phyloP scores from a whole-genome alignment of 441 rosid genomes.

The Daphne laureola region DNA sequence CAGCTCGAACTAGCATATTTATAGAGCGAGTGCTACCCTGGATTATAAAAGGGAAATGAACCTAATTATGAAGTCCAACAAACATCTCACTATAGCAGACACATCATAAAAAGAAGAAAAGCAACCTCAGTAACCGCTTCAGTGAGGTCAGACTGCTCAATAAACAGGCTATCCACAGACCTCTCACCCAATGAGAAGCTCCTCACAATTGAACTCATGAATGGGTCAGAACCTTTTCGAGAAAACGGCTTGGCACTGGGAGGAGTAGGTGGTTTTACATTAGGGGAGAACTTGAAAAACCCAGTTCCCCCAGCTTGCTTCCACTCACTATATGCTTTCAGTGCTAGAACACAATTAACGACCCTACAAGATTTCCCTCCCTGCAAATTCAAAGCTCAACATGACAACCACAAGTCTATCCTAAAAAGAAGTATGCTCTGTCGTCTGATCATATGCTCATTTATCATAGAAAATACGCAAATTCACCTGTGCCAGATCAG shows the following conservation, averaged over 20 bases:
- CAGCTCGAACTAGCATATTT: slow-evolving; percentile 47
- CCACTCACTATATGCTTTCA: slow-evolving; percentile 58
- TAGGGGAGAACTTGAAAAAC: slow-evolving; percentile 40
- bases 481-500: slow-evolving; percentile 59
- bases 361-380: slow-evolving; percentile 58
- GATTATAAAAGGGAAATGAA: slow-evolving; percentile 12
- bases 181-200: slow-evolving; percentile 26
- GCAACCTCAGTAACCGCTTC: slow-evolving; percentile 36
- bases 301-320: slow-evolving; percentile 47
- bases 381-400: slow-evolving; percentile 19
- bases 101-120: slow-evolving; percentile 4
- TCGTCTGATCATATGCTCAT: not conserved
- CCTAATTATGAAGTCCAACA: slow-evolving; percentile 3
- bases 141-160: slow-evolving; percentile 30
- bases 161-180: slow-evolving; percentile 21
- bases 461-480: not conserved
- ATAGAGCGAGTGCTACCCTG: slow-evolving; percentile 56
- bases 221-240: slow-evolving; percentile 42
- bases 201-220: slow-evolving; percentile 37
- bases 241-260: slow-evolving; percentile 34
- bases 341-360: slow-evolving; percentile 54
- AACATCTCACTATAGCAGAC: slow-evolving; percentile 7
- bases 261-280: slow-evolving; percentile 23
- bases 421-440: no score
- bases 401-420: no score